phyloP scores from a whole-genome alignment of 306 rosid genomes.

The Clitoria ternatea region DNA sequence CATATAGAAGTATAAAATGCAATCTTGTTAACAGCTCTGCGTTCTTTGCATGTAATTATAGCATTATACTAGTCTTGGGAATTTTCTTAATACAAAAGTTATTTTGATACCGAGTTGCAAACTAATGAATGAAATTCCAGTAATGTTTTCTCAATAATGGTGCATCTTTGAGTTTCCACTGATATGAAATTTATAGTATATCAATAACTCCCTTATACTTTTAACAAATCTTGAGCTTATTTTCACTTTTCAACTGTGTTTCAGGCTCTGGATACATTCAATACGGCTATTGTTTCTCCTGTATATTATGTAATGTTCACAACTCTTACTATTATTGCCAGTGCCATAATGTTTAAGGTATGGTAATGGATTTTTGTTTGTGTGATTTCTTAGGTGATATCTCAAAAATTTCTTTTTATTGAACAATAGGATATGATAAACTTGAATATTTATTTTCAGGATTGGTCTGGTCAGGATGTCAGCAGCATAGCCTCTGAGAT shows the following conservation, averaged over 20 bases:
- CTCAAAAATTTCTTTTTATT: slow-evolving; percentile 9
- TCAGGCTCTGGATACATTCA: slow-evolving; percentile 92
- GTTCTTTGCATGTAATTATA: neutral
- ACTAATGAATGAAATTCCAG: neutral
- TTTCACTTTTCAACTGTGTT: slow-evolving; percentile 13
- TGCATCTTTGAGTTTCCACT: neutral
- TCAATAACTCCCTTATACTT: neutral
- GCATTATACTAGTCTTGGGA: neutral
- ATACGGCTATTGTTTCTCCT: slow-evolving; percentile 78
- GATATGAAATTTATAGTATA: neutral
- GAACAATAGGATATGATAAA: neutral
- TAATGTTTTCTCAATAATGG: slow-evolving; percentile 1
- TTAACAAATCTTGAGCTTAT: neutral
- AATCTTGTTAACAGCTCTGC: neutral
- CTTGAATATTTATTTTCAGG: slow-evolving; percentile 45
- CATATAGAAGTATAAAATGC: neutral
- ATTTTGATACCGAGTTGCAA: slow-evolving; percentile 10
- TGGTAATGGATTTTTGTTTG: slow-evolving; percentile 3
- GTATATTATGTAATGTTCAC: slow-evolving; percentile 94
- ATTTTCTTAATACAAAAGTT: neutral
- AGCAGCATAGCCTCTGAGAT: slow-evolving; percentile 84
- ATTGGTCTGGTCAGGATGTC: slow-evolving; percentile 83
- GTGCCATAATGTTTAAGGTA: slow-evolving; percentile 92
- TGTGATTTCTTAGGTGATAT: slow-evolving; percentile 4
- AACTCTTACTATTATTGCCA: slow-evolving; percentile 81